These are phyloP conservation scores for Oropetium thomaeum DNA, from an alignment of 176 grass and related monocot species.

Conservation along the genomic window DNA sequence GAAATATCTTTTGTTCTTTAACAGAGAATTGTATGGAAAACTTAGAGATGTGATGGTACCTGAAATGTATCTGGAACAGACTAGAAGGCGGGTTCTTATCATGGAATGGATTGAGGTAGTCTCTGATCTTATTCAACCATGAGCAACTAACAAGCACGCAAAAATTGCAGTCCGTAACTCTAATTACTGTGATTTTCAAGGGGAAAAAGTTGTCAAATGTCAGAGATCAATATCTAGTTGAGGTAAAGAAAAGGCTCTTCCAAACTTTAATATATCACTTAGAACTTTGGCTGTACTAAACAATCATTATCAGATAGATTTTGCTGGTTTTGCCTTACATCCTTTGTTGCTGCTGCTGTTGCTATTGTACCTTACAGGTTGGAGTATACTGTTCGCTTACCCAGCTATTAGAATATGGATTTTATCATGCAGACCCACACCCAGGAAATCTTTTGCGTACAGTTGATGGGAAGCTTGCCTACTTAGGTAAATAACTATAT, in stretches of 20 bases:
- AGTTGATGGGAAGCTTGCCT: slow-evolving; percentile 85
- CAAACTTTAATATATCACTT: slow-evolving; percentile 7
- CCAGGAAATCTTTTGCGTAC: slow-evolving; percentile 95
- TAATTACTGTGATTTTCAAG: slow-evolving; percentile 35
- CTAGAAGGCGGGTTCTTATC: slow-evolving; percentile 62
- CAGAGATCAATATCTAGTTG: slow-evolving; percentile 92
- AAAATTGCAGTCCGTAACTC: slow-evolving; percentile 3
- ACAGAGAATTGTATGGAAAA: slow-evolving; percentile 84
- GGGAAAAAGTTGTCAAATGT: slow-evolving; percentile 74
- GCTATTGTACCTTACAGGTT: slow-evolving; percentile 57
- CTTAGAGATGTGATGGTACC: slow-evolving; percentile 81
- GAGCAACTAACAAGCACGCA: slow-evolving; percentile 5
- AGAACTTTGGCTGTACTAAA: neutral
- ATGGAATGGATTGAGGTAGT: slow-evolving; percentile 99
- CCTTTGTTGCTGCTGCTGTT: neutral
- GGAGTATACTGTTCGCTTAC: slow-evolving; percentile 98
- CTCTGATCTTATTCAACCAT: slow-evolving; percentile 31
- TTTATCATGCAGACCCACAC: slow-evolving; percentile 99
- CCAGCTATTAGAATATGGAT: slow-evolving; percentile 96
- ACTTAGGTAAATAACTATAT: slow-evolving; percentile 65
- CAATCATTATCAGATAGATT: slow-evolving; percentile 24
- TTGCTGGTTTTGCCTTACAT: slow-evolving; percentile 33
- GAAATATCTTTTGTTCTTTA: slow-evolving; percentile 9
- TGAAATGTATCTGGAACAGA: slow-evolving; percentile 86
- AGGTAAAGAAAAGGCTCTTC: slow-evolving; percentile 45